Evolutionary conservation across 768 basidiomycete species (phyloP).

Genomic region (Trametes sanguinea): DNA sequence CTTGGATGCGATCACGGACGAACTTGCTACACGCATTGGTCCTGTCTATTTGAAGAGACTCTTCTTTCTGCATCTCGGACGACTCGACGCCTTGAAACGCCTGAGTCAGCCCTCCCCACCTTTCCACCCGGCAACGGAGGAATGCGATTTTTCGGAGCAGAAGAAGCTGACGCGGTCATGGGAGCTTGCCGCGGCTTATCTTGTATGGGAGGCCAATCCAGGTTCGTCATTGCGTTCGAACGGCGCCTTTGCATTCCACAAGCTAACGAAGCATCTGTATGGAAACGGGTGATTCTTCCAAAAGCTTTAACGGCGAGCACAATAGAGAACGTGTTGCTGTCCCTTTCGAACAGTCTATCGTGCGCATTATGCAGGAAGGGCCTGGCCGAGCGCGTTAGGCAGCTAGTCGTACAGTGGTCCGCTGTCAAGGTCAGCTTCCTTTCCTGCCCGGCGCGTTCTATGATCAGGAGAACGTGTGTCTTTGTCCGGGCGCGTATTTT

Average conservation of each 20-base stretch:
- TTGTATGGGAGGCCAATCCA: conserved; percentile 82
- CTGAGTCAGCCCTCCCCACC: conserved; percentile 74
- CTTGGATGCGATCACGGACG: conserved; percentile 68
- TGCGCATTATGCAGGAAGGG: conserved; percentile 69
- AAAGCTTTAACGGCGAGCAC: conserved; percentile 69
- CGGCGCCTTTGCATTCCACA: background rate
- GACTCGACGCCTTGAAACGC: conserved; percentile 79
- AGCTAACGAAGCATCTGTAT: background rate
- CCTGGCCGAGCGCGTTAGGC: conserved; percentile 66
- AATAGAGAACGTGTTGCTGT: conserved; percentile 72
- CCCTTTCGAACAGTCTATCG: conserved; percentile 65
- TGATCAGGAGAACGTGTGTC: too few relatives aligned
- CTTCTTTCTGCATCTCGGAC: conserved; percentile 83
- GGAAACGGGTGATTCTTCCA: background rate
- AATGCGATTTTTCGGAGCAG: conserved; percentile 74
- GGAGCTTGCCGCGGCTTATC: conserved; percentile 80
- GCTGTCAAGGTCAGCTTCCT: conserved; percentile 61
- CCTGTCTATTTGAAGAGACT: conserved; percentile 77
- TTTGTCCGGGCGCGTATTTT: too few relatives aligned
- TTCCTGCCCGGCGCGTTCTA: background rate
- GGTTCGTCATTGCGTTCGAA: conserved; percentile 45
- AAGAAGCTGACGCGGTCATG: conserved; percentile 80
- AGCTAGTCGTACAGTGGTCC: conserved; percentile 75
- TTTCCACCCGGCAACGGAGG: conserved; percentile 67
- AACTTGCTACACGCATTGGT: conserved; percentile 67